phyloP scores from a whole-genome alignment of 768 basidiomycete genomes.

The Lactarius sp. region DNA sequence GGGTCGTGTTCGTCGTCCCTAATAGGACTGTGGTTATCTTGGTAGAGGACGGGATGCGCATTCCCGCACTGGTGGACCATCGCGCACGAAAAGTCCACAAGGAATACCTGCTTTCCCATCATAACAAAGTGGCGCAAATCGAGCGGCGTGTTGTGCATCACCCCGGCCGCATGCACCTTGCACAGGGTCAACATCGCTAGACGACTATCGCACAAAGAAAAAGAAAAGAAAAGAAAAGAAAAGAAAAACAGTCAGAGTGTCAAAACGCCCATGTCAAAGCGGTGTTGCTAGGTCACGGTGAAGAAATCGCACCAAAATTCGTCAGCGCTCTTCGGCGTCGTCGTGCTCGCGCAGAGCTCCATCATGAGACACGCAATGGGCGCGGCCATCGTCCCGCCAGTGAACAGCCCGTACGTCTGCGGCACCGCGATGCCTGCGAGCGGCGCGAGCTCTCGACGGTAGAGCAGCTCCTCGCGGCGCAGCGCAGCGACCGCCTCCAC shows the following conservation, averaged over 20 bases:
- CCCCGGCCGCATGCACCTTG: conserved; percentile 7
- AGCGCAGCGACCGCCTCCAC: not conserved
- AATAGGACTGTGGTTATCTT: not conserved
- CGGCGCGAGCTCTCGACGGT: conserved; percentile 1
- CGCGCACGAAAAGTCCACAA: conserved; percentile 13
- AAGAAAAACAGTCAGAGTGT: not conserved
- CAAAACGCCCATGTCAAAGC: no score
- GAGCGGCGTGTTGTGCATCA: conserved; percentile 8
- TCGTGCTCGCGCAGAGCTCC: conserved; percentile 13
- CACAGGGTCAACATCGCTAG: conserved; percentile 16
- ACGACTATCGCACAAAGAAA: not conserved
- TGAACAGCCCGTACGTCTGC: conserved; percentile 8
- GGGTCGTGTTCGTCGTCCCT: not conserved
- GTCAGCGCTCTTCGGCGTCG: not conserved
- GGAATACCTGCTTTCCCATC: conserved; percentile 10
- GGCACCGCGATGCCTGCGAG: conserved; percentile 14
- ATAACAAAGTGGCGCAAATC: conserved; percentile 20
- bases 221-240: not conserved
- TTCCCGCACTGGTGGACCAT: conserved; percentile 1
- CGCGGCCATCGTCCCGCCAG: not conserved
- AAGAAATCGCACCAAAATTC: conserved; percentile 8
- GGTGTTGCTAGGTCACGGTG: no score
- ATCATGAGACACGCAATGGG: conserved; percentile 8
- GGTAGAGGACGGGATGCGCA: not conserved
- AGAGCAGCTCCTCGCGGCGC: conserved; percentile 1